Conservation (phyloP, 768 basidiomycete species). For the Tricholomella constricta region DNA sequence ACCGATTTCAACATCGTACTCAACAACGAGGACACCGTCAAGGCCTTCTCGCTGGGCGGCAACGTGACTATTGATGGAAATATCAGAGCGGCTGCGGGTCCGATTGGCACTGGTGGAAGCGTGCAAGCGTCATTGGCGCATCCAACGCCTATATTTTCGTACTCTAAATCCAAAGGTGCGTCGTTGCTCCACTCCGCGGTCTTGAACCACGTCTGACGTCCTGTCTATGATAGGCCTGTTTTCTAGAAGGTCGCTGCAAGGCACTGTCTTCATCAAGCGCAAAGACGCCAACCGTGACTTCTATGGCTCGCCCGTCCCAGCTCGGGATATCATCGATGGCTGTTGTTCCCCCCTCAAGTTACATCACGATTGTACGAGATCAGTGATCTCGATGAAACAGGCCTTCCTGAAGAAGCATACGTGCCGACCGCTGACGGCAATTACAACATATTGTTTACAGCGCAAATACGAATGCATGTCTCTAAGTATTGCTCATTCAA, state of each 20-base stretch:
- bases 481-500: no score
- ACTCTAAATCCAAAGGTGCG: conserved; percentile 92
- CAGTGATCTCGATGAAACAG: conserved; percentile 89
- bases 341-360: conserved; percentile 96
- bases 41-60: conserved; percentile 93
- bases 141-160: conserved; percentile 97
- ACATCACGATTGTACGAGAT: conserved; percentile 92
- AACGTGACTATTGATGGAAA: conserved; percentile 96
- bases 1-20: conserved; percentile 96
- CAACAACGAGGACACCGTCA: conserved; percentile 94
- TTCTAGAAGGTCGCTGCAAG: conserved; percentile 92
- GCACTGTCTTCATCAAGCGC: conserved; percentile 90
- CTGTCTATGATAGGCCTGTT: conserved; percentile 72
- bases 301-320: conserved; percentile 89
- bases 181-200: conserved; percentile 2
- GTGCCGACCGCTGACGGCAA: conserved; percentile 69
- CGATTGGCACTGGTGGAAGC: conserved; percentile 92
- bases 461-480: no score
- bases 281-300: conserved; percentile 97
- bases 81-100: conserved; percentile 83
- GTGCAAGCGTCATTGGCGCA: conserved; percentile 86
- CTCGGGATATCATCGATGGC: conserved; percentile 88
- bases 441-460: no score
- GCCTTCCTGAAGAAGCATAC: conserved; percentile 77
- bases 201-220: no score